phyloP scores from a whole-genome alignment of 352 stramenopile species.

The Globisporangium ultimum region DNA sequence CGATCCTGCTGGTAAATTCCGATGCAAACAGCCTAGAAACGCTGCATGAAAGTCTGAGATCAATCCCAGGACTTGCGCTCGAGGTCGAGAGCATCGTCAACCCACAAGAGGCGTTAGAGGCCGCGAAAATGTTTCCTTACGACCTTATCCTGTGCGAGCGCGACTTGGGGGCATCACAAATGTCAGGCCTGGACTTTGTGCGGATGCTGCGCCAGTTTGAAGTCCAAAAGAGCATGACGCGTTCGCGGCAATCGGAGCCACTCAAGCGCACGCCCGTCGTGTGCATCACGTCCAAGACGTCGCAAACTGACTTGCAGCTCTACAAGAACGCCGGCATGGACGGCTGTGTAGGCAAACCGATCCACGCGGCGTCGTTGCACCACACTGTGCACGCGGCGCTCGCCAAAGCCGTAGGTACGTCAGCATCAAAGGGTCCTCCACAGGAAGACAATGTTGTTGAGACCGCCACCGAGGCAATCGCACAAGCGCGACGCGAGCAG shows the following conservation, averaged over 20 bases:
- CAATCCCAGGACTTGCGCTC: constrained; percentile 19
- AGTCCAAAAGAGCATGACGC: constrained; percentile 43
- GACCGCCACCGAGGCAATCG: constrained; percentile 34
- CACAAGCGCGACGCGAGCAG: constrained; percentile 41
- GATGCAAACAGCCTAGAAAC: constrained; percentile 28
- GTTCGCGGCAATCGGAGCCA: not conserved
- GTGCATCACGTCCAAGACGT: constrained; percentile 62
- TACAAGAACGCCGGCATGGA: constrained; percentile 92
- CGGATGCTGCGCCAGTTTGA: constrained; percentile 77
- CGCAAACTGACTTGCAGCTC: constrained; percentile 62
- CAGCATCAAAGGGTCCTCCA: not conserved
- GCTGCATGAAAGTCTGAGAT: constrained; percentile 29
- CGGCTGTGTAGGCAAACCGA: constrained; percentile 86
- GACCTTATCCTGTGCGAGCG: constrained; percentile 86
- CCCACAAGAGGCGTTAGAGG: constrained; percentile 43
- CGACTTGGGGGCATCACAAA: constrained; percentile 28
- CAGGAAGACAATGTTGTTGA: constrained; percentile 18
- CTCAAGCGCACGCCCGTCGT: constrained; percentile 54
- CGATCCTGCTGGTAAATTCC: constrained; percentile 35
- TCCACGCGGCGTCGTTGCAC: constrained; percentile 56
- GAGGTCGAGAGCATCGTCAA: constrained; percentile 64
- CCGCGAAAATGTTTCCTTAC: constrained; percentile 51
- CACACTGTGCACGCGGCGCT: constrained; percentile 84
- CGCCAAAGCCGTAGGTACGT: constrained; percentile 6
- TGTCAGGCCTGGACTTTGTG: constrained; percentile 77